Evolutionary conservation across 1,284 basidiomycete genomes (phyloP).

Genomic region (Cutaneotrichosporon cutaneum): DNA sequence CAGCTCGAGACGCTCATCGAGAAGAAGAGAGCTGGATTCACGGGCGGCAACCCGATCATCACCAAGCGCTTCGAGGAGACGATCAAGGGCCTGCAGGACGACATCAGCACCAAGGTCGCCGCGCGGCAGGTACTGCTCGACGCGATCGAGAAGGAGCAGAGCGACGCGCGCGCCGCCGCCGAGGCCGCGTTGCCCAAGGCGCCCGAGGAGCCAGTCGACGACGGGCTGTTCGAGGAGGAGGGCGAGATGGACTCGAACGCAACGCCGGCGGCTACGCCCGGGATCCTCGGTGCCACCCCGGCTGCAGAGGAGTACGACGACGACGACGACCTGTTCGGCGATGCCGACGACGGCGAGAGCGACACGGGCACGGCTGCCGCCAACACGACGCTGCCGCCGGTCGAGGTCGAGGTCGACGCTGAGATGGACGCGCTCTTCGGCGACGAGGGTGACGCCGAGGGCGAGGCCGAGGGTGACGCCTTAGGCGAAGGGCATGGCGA

Average conservation of each 20-base stretch:
- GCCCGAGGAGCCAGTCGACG: constrained; percentile 18
- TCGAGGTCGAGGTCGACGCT: constrained; percentile 15
- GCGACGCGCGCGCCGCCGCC: constrained; percentile 20
- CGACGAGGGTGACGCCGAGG: constrained; percentile 22
- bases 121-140: constrained; percentile 57
- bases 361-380: constrained; percentile 15
- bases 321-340: constrained; percentile 40
- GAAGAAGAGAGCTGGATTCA: constrained; percentile 81
- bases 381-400: constrained; percentile 2
- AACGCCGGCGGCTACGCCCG: constrained; percentile 30
- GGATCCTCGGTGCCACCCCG: constrained; percentile 14
- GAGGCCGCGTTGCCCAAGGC: constrained; percentile 27
- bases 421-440: constrained; percentile 24
- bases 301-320: constrained; percentile 17
- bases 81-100: constrained; percentile 77
- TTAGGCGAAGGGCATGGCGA: constrained; percentile 19
- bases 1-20: constrained; percentile 83
- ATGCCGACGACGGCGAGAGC: constrained; percentile 30
- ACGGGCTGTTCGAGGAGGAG: constrained; percentile 26
- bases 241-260: constrained; percentile 30
- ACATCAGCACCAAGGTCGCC: constrained; percentile 79
- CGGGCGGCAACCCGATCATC: constrained; percentile 83
- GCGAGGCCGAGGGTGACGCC: constrained; percentile 20
- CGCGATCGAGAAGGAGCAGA: constrained; percentile 35
- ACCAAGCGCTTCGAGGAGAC: constrained; percentile 92